A percentile compares a stretch with the other conserved stretches of the same genome.
phyloP scores from a whole-genome alignment of 2,329 filamentous ascomycete species.

The Capronia coronata region DNA sequence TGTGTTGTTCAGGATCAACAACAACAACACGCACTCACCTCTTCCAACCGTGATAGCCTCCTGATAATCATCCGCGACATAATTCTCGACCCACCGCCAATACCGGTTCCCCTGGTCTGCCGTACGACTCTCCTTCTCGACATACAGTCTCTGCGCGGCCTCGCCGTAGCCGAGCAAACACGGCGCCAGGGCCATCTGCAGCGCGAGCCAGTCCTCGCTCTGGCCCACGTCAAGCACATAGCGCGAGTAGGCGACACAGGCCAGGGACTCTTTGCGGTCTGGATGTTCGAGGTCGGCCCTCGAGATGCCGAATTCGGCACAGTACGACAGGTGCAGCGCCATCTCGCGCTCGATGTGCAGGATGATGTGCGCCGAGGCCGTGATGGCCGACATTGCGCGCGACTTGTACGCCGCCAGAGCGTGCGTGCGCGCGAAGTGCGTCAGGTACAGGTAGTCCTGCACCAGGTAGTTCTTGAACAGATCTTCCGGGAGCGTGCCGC shows the following conservation, averaged over 20 bases:
- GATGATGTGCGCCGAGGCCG: conserved; percentile 63
- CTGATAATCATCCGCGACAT: conserved; percentile 71
- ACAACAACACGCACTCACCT: too few species aligned
- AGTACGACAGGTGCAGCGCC: conserved; percentile 74
- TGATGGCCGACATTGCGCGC: conserved; percentile 65
- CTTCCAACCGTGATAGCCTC: conserved; percentile 61
- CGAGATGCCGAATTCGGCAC: conserved; percentile 69
- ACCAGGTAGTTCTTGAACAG: conserved; percentile 84
- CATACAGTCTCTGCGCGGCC: conserved; percentile 65
- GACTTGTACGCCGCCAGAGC: conserved; percentile 81
- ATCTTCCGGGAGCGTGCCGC: conserved; percentile 65
- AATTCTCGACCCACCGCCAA: conserved; percentile 88
- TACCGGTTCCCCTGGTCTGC: conserved; percentile 60
- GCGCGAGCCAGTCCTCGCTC: conserved; percentile 77
- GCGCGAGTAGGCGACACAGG: conserved; percentile 75
- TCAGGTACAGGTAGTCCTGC: conserved; percentile 88
- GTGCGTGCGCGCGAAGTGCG: conserved; percentile 82
- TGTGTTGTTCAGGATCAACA: too few species aligned
- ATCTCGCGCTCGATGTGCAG: conserved; percentile 73
- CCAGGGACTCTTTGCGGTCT: conserved; percentile 60
- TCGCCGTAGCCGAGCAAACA: conserved; percentile 85
- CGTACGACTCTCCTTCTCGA: conserved; percentile 53
- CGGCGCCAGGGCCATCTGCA: conserved; percentile 77
- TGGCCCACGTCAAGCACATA: conserved; percentile 86
- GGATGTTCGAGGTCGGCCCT: conserved; percentile 62